These are phyloP conservation scores for Cladosporium halotolerans DNA, from an alignment of 2,329 filamentous ascomycete species.

Conservation along the genomic window DNA sequence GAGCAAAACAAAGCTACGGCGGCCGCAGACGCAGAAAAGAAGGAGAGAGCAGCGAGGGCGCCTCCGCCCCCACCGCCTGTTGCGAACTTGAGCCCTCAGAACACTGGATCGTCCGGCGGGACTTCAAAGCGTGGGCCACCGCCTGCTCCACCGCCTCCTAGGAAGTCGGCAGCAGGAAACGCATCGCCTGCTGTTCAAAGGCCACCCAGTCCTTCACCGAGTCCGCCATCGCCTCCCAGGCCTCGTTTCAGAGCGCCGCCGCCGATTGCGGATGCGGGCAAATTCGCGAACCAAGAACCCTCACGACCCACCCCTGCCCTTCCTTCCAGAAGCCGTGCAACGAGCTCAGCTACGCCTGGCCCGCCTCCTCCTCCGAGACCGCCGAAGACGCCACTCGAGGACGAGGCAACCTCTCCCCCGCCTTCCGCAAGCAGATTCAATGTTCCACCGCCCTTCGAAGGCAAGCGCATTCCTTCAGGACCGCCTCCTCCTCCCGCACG, in stretches of 20 bases:
- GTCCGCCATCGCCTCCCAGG: conserved; percentile 59
- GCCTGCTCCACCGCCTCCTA: conserved; percentile 47
- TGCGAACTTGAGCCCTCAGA: conserved; percentile 52
- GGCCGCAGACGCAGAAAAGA: conserved; percentile 37
- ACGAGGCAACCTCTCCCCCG: conserved; percentile 35
- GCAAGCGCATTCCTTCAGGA: conserved; percentile 52
- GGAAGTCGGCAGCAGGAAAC: conserved; percentile 28
- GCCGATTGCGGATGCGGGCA: conserved; percentile 82
- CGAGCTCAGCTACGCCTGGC: conserved; percentile 41
- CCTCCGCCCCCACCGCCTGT: conserved; percentile 59
- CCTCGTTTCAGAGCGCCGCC: conserved; percentile 78
- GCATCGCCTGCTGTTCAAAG: conserved; percentile 38
- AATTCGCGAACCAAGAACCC: conserved; percentile 59
- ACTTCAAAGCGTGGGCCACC: conserved; percentile 52
- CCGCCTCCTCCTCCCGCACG: conserved; percentile 72
- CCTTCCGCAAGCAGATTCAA: conserved; percentile 48
- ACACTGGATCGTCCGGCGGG: conserved; percentile 53
- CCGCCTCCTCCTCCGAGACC: conserved; percentile 44
- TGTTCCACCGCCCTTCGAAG: conserved; percentile 73
- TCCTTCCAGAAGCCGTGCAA: conserved; percentile 51
- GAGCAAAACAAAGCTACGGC: conserved; percentile 55
- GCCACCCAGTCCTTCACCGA: conserved; percentile 49
- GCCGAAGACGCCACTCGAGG: conserved; percentile 54
- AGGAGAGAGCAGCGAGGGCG: conserved; percentile 47
- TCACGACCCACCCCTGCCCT: conserved; percentile 38